Base-by-base conservation (phyloP, 768 basidiomycete species). In the Tylopilus rubrobrunneus region DNA sequence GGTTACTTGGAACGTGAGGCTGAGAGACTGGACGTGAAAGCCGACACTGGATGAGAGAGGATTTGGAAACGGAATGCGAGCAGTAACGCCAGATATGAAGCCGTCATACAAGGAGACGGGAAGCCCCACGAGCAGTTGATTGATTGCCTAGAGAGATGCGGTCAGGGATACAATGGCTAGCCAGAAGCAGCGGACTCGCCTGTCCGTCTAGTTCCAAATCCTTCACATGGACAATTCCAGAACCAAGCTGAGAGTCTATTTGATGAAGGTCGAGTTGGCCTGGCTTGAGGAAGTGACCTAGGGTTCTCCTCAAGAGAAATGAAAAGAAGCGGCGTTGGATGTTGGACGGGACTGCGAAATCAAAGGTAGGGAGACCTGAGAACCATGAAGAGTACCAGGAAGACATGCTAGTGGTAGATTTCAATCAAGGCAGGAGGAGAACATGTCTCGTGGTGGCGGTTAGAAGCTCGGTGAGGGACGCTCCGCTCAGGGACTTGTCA, bases 191-290 rank as follows among this genome's bases (percentile, higher is more conserved):
- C 21, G 10, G 29, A 44, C 78, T 85, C 64, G 88, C 94, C 68
- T 84, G 76, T 47, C 78, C 77, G 67, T 92, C 83, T 47, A 98
- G 73, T 66, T 93, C 83, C 51, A 97, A 74, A 63, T 92, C 85
- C 57, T 86, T 86, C 36, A 98, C 80, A 70, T 93, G 89, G 5
- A 97, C 84, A 67, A 81, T 86, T 17, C 95, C 95, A 40, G 86
- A 87, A n/a, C 91, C 88, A 62, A 98, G 86, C 71, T 96, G 92
- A 28, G 92, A 89, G 62, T 96, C 92, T 62, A 97, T 87, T 71
- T 92, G 85, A 51, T 86, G 80, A 48, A 82, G 76, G 72, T 97
- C 90, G 53, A 97, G 81, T 63, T 94, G 93, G 15, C 92, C 94
- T 10, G 89, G 90, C 67, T 87, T 89, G 50, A 98, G 79, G 56